Percentiles rank a stretch among this genome's conserved stretches.
Conservation (phyloP, 1,139 yeast species). For the Starmera stellimalicola region DNA sequence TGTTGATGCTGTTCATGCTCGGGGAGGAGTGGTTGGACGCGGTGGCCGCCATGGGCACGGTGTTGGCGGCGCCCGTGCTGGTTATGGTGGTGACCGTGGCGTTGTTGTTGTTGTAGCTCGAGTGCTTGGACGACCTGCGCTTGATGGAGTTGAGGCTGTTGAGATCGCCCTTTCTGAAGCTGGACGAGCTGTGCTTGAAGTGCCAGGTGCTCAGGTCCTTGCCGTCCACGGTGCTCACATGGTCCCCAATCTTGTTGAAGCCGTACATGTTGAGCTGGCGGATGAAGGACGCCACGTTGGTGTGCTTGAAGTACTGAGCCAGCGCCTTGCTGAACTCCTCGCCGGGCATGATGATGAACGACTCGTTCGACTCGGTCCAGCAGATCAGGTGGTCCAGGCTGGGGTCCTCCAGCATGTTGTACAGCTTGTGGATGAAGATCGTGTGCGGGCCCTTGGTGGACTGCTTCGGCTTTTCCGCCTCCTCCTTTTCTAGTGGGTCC, state of each 20-base stretch:
- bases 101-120: constrained; percentile 11
- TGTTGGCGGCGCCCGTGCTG: not conserved
- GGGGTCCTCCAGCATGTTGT: constrained; percentile 52
- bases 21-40: not conserved
- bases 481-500: not conserved
- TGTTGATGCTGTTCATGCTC: not conserved
- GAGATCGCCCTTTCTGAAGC: constrained; percentile 56
- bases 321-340: constrained; percentile 53
- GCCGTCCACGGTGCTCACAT: constrained; percentile 13
- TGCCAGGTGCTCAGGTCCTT: constrained; percentile 44
- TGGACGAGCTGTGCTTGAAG: constrained; percentile 57
- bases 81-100: not conserved
- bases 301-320: constrained; percentile 63
- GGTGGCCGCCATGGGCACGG: too few relatives aligned
- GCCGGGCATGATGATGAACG: constrained; percentile 35
- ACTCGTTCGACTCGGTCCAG: constrained; percentile 38
- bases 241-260: constrained; percentile 51
- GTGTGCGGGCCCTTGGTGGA: constrained; percentile 28
- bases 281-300: constrained; percentile 72
- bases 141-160: constrained; percentile 50
- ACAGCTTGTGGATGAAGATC: constrained; percentile 54
- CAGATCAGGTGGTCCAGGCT: constrained; percentile 40
- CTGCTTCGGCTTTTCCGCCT: too few relatives aligned
- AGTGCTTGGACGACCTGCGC: constrained; percentile 52
- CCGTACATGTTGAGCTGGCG: constrained; percentile 77